Evolutionary conservation across 768 basidiomycete genomes (phyloP).

Genomic region (Mycena polygramma): DNA sequence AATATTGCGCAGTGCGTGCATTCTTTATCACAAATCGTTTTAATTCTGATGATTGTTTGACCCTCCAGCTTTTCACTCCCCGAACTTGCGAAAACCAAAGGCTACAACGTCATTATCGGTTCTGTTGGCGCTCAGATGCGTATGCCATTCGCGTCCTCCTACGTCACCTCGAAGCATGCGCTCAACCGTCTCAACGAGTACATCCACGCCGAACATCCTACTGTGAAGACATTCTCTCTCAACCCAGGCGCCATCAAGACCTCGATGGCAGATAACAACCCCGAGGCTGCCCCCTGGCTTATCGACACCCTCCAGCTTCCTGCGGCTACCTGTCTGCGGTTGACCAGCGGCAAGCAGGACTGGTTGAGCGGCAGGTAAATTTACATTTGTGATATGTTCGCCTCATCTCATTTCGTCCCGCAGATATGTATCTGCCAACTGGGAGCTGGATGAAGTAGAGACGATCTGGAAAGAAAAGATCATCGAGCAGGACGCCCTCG

Average conservation of each 20-base stretch:
- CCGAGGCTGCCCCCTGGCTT: conserved; percentile 19
- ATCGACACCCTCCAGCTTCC: conserved; percentile 38
- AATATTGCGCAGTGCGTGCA: conserved; percentile 39
- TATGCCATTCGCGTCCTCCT: conserved; percentile 32
- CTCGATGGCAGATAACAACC: conserved; percentile 20
- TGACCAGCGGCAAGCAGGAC: conserved; percentile 40
- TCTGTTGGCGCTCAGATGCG: conserved; percentile 30
- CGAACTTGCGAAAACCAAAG: conserved; percentile 30
- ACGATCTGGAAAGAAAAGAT: conserved; percentile 30
- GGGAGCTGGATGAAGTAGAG: conserved; percentile 32
- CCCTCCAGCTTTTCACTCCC: conserved; percentile 27
- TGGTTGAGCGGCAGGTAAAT: conserved; percentile 40
- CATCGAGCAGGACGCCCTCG: conserved; percentile 26
- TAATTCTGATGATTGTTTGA: background rate
- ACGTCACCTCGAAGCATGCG: conserved; percentile 30
- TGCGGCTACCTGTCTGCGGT: conserved; percentile 37
- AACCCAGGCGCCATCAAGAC: conserved; percentile 34
- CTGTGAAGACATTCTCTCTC: conserved; percentile 30
- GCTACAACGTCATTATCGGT: conserved; percentile 29
- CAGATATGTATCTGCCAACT: conserved; percentile 36
- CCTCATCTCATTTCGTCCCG: background rate
- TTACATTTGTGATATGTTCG: too few species aligned
- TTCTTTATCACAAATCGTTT: background rate
- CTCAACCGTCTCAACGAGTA: conserved; percentile 30
- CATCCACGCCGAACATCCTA: conserved; percentile 29